phyloP scores from a whole-genome alignment of 1,284 basidiomycete species.

The Cerioporus squamosus region DNA sequence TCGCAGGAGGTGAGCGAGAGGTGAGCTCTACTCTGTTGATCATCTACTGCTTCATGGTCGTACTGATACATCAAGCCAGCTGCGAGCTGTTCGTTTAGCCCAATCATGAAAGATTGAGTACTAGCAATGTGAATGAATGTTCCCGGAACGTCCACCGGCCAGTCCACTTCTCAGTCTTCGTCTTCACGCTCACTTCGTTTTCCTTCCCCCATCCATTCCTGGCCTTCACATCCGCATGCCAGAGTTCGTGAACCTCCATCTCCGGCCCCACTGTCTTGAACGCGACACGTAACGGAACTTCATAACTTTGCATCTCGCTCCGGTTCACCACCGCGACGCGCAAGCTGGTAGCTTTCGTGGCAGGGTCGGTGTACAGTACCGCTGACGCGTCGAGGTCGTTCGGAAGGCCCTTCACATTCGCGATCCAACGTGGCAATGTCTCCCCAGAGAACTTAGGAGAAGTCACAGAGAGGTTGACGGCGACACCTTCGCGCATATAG shows the following conservation, averaged over 20 bases:
- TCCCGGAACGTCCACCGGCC: constrained; percentile 45
- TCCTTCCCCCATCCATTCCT: constrained; percentile 45
- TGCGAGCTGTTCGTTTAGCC: no score
- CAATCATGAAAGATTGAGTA: constrained; percentile 7
- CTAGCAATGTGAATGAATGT: constrained; percentile 48
- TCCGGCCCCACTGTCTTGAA: constrained; percentile 28
- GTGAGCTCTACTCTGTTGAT: no score
- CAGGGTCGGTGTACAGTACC: constrained; percentile 37
- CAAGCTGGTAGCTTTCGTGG: constrained; percentile 37
- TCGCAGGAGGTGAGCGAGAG: no score
- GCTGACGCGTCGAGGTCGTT: constrained; percentile 53
- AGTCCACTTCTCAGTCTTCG: constrained; percentile 38
- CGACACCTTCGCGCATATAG: constrained; percentile 55
- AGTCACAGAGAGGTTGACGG: constrained; percentile 46
- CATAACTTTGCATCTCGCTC: constrained; percentile 38
- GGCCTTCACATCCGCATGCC: constrained; percentile 45
- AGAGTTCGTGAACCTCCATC: constrained; percentile 50
- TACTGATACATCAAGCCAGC: no score
- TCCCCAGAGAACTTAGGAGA: constrained; percentile 48
- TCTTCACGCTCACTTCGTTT: constrained; percentile 45
- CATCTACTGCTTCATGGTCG: no score
- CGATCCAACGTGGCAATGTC: constrained; percentile 54
- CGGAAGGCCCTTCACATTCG: constrained; percentile 41
- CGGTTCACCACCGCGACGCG: constrained; percentile 55
- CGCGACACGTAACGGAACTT: constrained; percentile 44